Base-by-base conservation (phyloP, 2,329 filamentous ascomycete species). In the Madurella mycetomatis region DNA sequence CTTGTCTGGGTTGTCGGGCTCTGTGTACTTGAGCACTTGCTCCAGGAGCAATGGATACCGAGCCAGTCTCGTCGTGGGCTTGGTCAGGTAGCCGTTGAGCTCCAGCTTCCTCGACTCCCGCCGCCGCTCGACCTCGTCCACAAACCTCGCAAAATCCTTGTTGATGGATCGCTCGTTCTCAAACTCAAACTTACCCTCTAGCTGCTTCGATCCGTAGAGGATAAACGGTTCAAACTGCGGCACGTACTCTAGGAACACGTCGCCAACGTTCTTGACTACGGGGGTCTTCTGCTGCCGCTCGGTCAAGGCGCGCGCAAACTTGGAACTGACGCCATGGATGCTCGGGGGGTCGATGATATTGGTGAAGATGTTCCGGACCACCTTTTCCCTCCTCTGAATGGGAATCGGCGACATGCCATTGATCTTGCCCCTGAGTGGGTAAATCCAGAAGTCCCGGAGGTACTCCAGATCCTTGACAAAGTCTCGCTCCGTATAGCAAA, bases 381-480 rank as follows among this genome's bases (percentile, higher is more conserved):
- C 95, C 66, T 88, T 89, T 62, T 96, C 92, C 57, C 91, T 85
- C 55, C 90, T 85, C 56, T 90, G 85, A 61, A 94, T 84, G 5
- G 94, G 92, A 60, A 99, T 95, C 0, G 92, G 92, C 4, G 92
- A 96, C 15, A 81, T 51, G 42, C 61, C 62, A 39, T 60, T 60
- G 42, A 63, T 80, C 58, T 87, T 85, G 30, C 87, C 88, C 47
- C 91, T 85, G 54, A 99, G 74, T 9, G 94, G 94, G 62, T 94
- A 82, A 75, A 99, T 96, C 94, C 94, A 99, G 77, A 97, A 99
- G 74, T 99, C 94, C 58, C 94, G 85, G 31, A 99, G 78, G 68
- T 99, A 99, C 72, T 99, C 94, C 65, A 99, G 77, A 71, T 99
- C 94, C 76, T 99, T 99, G 68, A 99, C 94, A 65, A 99, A 99